phyloP scores from a whole-genome alignment of 2,329 filamentous ascomycete species.

The Myriosclerotinia scirpicola region DNA sequence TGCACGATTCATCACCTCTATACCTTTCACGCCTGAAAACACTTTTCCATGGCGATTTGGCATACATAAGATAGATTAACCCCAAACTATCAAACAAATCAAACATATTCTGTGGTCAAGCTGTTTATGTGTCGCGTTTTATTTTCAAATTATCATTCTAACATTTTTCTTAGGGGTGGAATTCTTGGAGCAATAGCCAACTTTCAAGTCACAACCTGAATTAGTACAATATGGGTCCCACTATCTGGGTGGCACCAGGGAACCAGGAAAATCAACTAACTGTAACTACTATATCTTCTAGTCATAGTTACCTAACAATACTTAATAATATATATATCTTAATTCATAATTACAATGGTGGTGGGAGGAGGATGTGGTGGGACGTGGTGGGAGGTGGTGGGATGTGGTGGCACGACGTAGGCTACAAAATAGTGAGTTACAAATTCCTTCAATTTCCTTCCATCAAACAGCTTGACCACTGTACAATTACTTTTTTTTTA shows the following conservation, averaged over 20 bases:
- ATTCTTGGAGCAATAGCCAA: not conserved
- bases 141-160: not conserved
- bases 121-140: not conserved
- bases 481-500: not conserved
- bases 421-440: not conserved
- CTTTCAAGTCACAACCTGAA: not conserved
- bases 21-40: not conserved
- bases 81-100: not conserved
- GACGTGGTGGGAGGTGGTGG: no score
- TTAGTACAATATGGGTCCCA: not conserved
- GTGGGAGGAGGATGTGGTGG: not conserved
- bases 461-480: slow-evolving; percentile 7
- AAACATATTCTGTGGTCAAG: slow-evolving; percentile 7
- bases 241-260: not conserved
- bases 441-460: not conserved
- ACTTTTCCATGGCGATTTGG: not conserved
- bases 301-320: no score
- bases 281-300: no score
- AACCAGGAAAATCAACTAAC: not conserved
- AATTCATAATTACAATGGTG: no score
- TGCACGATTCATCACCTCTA: not conserved
- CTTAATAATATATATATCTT: no score
- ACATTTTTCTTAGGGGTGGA: not conserved
- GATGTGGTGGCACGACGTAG: not conserved
- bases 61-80: not conserved